phyloP scores from a whole-genome alignment of 1,139 yeast genomes.

The Trichomonascaceae sp. region DNA sequence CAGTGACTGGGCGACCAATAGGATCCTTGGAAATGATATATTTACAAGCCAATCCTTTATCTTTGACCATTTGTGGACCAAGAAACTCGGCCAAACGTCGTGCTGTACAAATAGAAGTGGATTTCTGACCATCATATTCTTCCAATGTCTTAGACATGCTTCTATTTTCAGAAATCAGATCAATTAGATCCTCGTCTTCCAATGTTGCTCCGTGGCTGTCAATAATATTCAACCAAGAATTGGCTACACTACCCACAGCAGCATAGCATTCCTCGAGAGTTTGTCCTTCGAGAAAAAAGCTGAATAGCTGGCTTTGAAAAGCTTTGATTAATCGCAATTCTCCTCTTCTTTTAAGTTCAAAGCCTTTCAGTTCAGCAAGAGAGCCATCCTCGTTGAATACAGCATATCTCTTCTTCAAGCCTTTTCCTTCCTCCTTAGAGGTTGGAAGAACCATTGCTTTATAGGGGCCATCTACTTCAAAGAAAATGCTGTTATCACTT shows the following conservation, averaged over 20 bases:
- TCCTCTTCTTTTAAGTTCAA: slow-evolving; percentile 94
- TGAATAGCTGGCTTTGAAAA: slow-evolving; percentile 92
- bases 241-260: slow-evolving; percentile 89
- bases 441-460: slow-evolving; percentile 97
- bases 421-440: slow-evolving; percentile 95
- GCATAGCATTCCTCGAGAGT: slow-evolving; percentile 73
- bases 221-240: slow-evolving; percentile 91
- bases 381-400: slow-evolving; percentile 94
- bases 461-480: slow-evolving; percentile 98
- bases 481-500: slow-evolving; percentile 91
- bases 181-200: slow-evolving; percentile 91
- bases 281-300: slow-evolving; percentile 80
- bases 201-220: slow-evolving; percentile 82
- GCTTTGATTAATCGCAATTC: slow-evolving; percentile 89
- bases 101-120: slow-evolving; percentile 95
- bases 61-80: slow-evolving; percentile 97
- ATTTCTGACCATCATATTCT: slow-evolving; percentile 86
- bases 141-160: slow-evolving; percentile 89
- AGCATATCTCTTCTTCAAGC: slow-evolving; percentile 92
- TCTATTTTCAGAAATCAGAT: slow-evolving; percentile 91
- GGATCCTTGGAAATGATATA: slow-evolving; percentile 88
- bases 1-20: slow-evolving; percentile 83
- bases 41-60: slow-evolving; percentile 92
- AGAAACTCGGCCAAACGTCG: slow-evolving; percentile 86
- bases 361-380: slow-evolving; percentile 92